Evolutionary conservation across 441 rosid genomes (phyloP), one percentile per base, ranked within the genome.

Genomic region (Cnidoscolus chayamansa): DNA sequence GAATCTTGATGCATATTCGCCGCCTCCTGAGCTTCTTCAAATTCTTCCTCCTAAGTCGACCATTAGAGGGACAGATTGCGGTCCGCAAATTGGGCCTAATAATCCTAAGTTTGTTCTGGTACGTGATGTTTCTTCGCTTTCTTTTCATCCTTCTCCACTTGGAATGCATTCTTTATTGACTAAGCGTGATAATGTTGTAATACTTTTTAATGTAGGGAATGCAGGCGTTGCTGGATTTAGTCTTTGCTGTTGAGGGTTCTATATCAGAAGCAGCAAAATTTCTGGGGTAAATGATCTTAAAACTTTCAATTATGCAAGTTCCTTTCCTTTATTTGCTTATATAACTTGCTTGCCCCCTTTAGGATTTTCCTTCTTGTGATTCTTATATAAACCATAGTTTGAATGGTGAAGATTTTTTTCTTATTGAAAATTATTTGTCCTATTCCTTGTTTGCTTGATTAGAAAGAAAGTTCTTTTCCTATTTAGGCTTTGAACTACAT

Each of bases 61-160:
- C 20, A 54, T 86, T 31, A 86, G 94, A 78, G 84, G 83, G 62
- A 78, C 94, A 1, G 78, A 79, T 64, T 82, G 81, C 58, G 97
- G 96, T 67, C 81, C 92, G 3, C 97, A 89, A 79, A 94, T 94
- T 81, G 97, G 97, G 68, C 97, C 92, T n/a, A 92, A 90, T 60
- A 94, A 94, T 86, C 88, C 91, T 67, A 94, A 88, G 77, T 94
- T 94, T 76, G 78, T 78, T 76, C 79, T 84, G 88, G 95, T 90
- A 81, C 20, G 16, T 45, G 0, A 16, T 56, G 1, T 9, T 4
- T 62, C 19, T 54, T 48, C 16, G 19, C 19, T 32, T 71, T 55
- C 9, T 9, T 67, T 72, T 45, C 9, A 25, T 16, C 65, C 51
- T 62, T 12, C 3, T 15, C 31, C 35, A 25, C 20, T 2, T 15